Percentiles rank a stretch among this genome's conserved stretches.
These are phyloP conservation scores for Bothriochloa decipiens DNA, from an alignment of 176 grass and related monocot genomes.

Conservation along the genomic window DNA sequence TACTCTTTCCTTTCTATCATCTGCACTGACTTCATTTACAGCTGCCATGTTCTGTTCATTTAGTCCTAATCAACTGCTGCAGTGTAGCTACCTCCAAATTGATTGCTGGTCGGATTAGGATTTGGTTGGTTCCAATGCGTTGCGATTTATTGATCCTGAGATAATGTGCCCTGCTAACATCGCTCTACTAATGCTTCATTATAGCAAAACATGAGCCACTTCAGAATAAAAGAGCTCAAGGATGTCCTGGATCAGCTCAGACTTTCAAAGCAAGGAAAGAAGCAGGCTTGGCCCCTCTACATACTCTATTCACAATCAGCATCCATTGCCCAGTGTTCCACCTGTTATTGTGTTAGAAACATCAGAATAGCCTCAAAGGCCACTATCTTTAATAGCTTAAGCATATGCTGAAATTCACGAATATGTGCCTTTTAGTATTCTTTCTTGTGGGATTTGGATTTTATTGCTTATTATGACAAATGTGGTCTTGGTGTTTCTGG, in stretches of 20 bases:
- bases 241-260: conserved; percentile 80
- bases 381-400: conserved; percentile 4
- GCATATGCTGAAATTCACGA: not conserved
- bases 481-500: not conserved
- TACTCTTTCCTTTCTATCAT: too few species aligned
- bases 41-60: not conserved
- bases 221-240: conserved; percentile 92
- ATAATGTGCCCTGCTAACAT: not conserved
- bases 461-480: conserved; percentile 1
- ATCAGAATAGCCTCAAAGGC: not conserved
- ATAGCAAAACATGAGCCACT: conserved; percentile 60
- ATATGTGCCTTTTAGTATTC: conserved; percentile 14
- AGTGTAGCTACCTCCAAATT: not conserved
- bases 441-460: conserved; percentile 5
- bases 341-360: not conserved
- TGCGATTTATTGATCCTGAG: not conserved
- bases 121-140: not conserved
- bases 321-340: not conserved
- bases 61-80: not conserved
- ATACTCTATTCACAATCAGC: not conserved
- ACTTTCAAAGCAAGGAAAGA: conserved; percentile 76
- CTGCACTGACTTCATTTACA: not conserved
- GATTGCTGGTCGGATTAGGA: not conserved
- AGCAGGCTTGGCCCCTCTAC: conserved; percentile 62
- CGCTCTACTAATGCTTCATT: conserved; percentile 27